Evolutionary conservation across 768 basidiomycete species (phyloP).

Genomic region (Lactarius sanguifluus): DNA sequence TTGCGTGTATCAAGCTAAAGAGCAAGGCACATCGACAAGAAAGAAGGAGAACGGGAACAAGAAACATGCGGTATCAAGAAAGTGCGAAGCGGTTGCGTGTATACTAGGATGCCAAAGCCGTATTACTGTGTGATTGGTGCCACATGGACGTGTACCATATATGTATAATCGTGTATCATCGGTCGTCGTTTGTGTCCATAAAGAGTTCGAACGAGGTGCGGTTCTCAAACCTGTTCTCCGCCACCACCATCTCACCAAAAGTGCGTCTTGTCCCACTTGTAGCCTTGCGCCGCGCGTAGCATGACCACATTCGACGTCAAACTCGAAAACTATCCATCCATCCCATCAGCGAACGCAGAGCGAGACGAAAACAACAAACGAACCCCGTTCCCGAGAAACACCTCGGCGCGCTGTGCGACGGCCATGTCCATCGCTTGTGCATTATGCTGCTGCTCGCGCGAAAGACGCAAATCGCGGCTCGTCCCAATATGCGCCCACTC

Average conservation of each 20-base stretch:
- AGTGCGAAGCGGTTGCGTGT: too few species aligned
- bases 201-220: neutral
- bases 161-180: too few species aligned
- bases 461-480: conserved; percentile 43
- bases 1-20: too few species aligned
- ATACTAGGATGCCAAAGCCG: too few species aligned
- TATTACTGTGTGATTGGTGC: too few species aligned
- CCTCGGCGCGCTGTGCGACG: conserved; percentile 46
- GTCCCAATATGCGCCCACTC: conserved; percentile 44
- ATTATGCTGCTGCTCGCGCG: conserved; percentile 45
- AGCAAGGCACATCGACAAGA: too few species aligned
- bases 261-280: conserved; percentile 10
- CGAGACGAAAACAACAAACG: conserved; percentile 25
- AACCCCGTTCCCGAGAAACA: conserved; percentile 54
- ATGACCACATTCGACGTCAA: conserved; percentile 27
- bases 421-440: conserved; percentile 52
- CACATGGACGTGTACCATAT: too few species aligned
- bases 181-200: neutral
- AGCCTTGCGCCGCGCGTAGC: conserved; percentile 22
- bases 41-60: too few species aligned
- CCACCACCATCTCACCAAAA: conserved; percentile 20
- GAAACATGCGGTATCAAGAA: too few species aligned
- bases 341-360: neutral
- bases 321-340: conserved; percentile 26
- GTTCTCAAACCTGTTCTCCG: neutral